These are phyloP conservation scores for Hydnomerulius pinastri DNA, from an alignment of 768 basidiomycete species.

Conservation along the genomic window DNA sequence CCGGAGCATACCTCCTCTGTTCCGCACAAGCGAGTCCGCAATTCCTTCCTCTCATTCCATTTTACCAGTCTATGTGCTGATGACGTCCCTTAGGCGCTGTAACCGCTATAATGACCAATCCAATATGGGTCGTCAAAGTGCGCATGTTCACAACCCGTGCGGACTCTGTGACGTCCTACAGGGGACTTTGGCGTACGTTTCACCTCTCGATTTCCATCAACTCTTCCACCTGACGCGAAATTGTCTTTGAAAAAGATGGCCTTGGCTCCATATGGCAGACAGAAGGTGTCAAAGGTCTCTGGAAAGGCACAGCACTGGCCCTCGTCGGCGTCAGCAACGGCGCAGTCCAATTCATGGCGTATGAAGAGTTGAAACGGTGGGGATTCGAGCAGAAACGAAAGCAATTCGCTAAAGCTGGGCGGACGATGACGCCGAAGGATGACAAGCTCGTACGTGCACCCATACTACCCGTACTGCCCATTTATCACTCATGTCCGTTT, in stretches of 20 bases:
- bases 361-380: slow-evolving; percentile 94
- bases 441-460: slow-evolving; percentile 78
- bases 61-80: too few relatives aligned
- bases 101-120: slow-evolving; percentile 94
- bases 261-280: slow-evolving; percentile 64
- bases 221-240: neutral
- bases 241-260: slow-evolving; percentile 51
- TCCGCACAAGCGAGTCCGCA: slow-evolving; percentile 96
- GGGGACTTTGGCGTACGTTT: slow-evolving; percentile 68
- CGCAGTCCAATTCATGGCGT: slow-evolving; percentile 92
- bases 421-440: slow-evolving; percentile 65
- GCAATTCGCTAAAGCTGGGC: slow-evolving; percentile 60
- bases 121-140: slow-evolving; percentile 97
- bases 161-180: slow-evolving; percentile 72
- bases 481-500: neutral
- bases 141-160: slow-evolving; percentile 88
- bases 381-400: slow-evolving; percentile 78
- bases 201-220: neutral
- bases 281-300: slow-evolving; percentile 82
- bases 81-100: slow-evolving; percentile 90
- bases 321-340: slow-evolving; percentile 94
- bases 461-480: neutral
- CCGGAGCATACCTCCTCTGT: slow-evolving; percentile 81
- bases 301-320: slow-evolving; percentile 85
- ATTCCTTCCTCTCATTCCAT: slow-evolving; percentile 15